These are phyloP conservation scores for Chlorociboria aeruginascens DNA, from an alignment of 495 filamentous ascomycete species.

Conservation along the genomic window DNA sequence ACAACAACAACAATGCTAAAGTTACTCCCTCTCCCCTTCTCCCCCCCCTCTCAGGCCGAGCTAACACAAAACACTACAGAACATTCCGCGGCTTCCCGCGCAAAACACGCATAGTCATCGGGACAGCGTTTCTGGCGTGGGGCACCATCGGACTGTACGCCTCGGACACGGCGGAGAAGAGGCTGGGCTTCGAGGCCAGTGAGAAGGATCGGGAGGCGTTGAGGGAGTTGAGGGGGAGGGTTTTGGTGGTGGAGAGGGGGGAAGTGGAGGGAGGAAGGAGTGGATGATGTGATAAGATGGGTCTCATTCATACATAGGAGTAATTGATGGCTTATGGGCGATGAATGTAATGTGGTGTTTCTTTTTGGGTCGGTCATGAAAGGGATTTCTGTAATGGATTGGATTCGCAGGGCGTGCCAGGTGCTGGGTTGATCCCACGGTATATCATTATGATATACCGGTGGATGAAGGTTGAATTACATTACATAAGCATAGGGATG, in stretches of 20 bases:
- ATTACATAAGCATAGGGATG: too few relatives aligned
- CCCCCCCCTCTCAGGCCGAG: neutral
- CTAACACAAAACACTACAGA: slow-evolving; percentile 24
- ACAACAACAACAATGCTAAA: slow-evolving; percentile 2
- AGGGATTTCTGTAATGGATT: too few relatives aligned
- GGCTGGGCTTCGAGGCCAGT: slow-evolving; percentile 48
- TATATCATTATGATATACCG: too few relatives aligned
- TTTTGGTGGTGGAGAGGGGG: slow-evolving; percentile 33
- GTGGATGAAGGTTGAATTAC: too few relatives aligned
- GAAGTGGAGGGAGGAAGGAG: slow-evolving; percentile 1
- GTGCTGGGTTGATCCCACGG: too few relatives aligned
- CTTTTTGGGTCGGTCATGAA: too few relatives aligned
- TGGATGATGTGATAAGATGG: too few relatives aligned
- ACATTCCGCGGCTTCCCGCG: slow-evolving; percentile 49
- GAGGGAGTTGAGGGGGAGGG: slow-evolving; percentile 33
- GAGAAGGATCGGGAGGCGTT: slow-evolving; percentile 48
- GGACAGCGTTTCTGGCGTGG: slow-evolving; percentile 53
- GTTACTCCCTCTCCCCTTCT: neutral
- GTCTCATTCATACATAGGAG: too few relatives aligned
- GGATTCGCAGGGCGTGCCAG: too few relatives aligned
- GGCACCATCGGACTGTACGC: slow-evolving; percentile 45
- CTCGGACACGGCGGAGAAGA: slow-evolving; percentile 48
- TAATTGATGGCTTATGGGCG: too few relatives aligned
- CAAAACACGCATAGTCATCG: slow-evolving; percentile 50
- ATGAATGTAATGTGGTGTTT: too few relatives aligned